These are phyloP conservation scores for Cordyceps fumosorosea DNA, from an alignment of 2,329 filamentous ascomycete species.

Conservation along the genomic window DNA sequence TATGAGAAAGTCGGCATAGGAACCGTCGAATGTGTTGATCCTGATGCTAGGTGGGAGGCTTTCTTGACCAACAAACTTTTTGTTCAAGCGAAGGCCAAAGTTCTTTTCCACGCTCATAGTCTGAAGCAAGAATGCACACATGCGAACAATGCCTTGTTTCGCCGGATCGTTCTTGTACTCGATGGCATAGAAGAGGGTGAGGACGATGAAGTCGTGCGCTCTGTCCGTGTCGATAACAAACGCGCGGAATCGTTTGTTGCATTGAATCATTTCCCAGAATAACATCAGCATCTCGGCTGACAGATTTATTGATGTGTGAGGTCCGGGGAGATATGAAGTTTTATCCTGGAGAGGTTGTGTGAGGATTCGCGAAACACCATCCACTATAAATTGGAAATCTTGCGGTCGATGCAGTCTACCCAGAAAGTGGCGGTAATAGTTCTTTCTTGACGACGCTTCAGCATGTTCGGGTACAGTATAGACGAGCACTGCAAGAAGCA, in stretches of 20 bases:
- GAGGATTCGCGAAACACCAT: constrained; percentile 86
- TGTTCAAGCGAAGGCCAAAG: constrained; percentile 86
- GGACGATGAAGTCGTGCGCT: constrained; percentile 84
- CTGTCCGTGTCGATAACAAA: constrained; percentile 96
- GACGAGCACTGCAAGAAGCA: constrained; percentile 76
- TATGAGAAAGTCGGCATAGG: constrained; percentile 89
- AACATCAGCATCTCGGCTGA: constrained; percentile 94
- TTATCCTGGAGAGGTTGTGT: constrained; percentile 90
- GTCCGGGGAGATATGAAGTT: constrained; percentile 79
- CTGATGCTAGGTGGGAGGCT: constrained; percentile 76
- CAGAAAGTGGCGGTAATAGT: constrained; percentile 89
- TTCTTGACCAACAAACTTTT: constrained; percentile 80
- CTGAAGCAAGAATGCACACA: constrained; percentile 96
- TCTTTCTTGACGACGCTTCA: constrained; percentile 63
- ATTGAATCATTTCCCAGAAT: constrained; percentile 95
- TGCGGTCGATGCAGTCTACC: constrained; percentile 86
- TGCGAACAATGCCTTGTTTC: constrained; percentile 86
- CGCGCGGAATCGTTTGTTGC: constrained; percentile 92
- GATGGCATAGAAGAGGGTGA: constrained; percentile 87
- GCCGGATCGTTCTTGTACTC: constrained; percentile 80
- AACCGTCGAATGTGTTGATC: constrained; percentile 77
- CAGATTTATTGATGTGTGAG: constrained; percentile 73
- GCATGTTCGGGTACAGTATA: constrained; percentile 81
- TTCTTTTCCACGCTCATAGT: constrained; percentile 88
- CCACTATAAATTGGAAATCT: constrained; percentile 95